Evolutionary conservation across 2,329 filamentous ascomycete species (phyloP).

Genomic region (Arthrobotrys sphaeroides): DNA sequence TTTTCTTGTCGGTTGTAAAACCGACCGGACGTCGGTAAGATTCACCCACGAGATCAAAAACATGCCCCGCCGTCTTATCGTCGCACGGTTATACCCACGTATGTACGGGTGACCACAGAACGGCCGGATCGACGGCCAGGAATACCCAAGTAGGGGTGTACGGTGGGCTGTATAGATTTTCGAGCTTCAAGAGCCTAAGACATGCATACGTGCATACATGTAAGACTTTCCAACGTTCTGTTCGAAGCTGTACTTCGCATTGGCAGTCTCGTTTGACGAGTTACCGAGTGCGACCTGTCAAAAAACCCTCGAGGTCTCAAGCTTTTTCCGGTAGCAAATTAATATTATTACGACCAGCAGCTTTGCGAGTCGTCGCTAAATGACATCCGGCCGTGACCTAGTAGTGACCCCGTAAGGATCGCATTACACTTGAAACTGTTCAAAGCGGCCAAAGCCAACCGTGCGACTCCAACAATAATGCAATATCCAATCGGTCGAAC

Average conservation of each 20-base stretch:
- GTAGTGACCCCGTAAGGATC: neutral
- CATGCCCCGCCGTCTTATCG: neutral
- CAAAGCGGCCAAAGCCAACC: neutral
- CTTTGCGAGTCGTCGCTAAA: too few relatives aligned
- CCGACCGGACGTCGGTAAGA: slow-evolving; percentile 10
- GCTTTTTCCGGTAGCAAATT: too few relatives aligned
- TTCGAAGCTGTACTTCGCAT: too few relatives aligned
- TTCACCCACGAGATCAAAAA: slow-evolving; percentile 9
- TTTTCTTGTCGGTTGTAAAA: neutral
- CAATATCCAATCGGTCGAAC: slow-evolving; percentile 6
- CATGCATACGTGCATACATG: slow-evolving; percentile 28
- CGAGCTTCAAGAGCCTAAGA: neutral
- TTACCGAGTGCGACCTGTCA: too few relatives aligned
- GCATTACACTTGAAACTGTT: neutral
- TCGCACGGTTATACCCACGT: neutral
- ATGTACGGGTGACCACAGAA: slow-evolving; percentile 2
- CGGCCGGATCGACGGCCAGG: slow-evolving; percentile 45
- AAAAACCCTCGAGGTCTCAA: too few relatives aligned
- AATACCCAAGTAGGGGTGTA: slow-evolving; percentile 21
- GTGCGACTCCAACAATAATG: slow-evolving; percentile 15
- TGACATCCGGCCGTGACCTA: neutral
- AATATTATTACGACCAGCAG: neutral
- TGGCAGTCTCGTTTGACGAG: too few relatives aligned
- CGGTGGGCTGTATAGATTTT: too few relatives aligned
- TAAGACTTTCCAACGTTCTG: neutral